Evolutionary conservation across 129 eudicot genomes (phyloP), one percentile per base, ranked within the genome.

Genomic region (Dittrichia graveolens): DNA sequence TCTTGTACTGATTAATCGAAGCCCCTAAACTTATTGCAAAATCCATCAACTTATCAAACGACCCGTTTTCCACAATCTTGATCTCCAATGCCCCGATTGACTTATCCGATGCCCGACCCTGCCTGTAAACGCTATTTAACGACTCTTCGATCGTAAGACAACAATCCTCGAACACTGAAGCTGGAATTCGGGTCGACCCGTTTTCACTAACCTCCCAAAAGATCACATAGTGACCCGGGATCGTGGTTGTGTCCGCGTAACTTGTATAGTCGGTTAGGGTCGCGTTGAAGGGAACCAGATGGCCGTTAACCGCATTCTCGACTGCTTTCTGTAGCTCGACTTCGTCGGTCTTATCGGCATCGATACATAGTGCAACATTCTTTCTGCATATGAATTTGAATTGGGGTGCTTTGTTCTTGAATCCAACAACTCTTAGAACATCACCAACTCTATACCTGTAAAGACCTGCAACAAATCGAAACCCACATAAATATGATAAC

Each of bases 11-110:
- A 59, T 85, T 85, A 40, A 88, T 83, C 2, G 95, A 88, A 8
- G 90, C 90, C 3, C 95, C 95, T 59, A 74, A 75, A 44, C 82
- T 82, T 34, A 88, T 65, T 0, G 90, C 86, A 40, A 67, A 80
- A 58, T 88, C 95, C 95, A 88, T 88, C 11, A 88, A 70, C 81
- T 82, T 86, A 74, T 88, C 95, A 73, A 88, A 88, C 39, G 95
- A 83, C n/a, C 95, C 95, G 18, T n/a, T 78, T 61, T 82, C 87
- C 18, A 88, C 90, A 5, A 85, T 57, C 67, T 78, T 83, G 42
- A 88, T 85, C 72, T 88, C 95, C 74, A 88, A 24, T 11, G 95
- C 78, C 11, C 95, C 90, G 38, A 88, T 85, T 3, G 90, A 85
- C 39, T 82, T 77, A 67, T 88, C 90, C 1, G 80, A 74, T 0